Base-by-base conservation (phyloP, 2,329 filamentous ascomycete genomes). In the Penicillium italicum region DNA sequence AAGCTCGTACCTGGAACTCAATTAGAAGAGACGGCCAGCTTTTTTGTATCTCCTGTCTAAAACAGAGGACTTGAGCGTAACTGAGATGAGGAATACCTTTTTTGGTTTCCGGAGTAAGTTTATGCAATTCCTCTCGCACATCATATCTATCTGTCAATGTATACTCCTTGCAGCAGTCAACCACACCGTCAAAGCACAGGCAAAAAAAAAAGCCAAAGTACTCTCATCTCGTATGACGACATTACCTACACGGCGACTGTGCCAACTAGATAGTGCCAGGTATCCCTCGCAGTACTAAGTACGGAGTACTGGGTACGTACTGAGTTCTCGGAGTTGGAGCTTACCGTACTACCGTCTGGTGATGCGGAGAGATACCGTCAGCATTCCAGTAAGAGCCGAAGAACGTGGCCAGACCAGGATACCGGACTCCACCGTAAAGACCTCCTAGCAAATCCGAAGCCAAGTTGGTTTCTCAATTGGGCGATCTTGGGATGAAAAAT, bases 331-430 rank as follows among this genome's bases (percentile, higher is more conserved):
- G 26, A 12, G 30, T 24, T 22, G 20, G 37, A 48, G 38, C 36
- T n/a, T 22, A 41, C 26, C 22, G 42, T 48, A 22, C 30, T 24
- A 41, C 28, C 28, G 22, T 31, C 22, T 28, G 34, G 18, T 33
- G 28, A 50, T 24, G 47, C 28, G 16, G 28, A 43, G 33, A 33
- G n/a, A 37, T 34, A 34, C 18, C 30, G 44, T 36, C 51, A 50
- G 22, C 43, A 36, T 53, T 49, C 36, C 22, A 49, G 37, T 41
- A 12, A 54, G 44, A 50, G 37, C 44, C 51, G 36, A 34, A 41
- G 40, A 55, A 51, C 53, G 40, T 52, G 53, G 47, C 33, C n/a
- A 4, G 48, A 41, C 45, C 14, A 42, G 36, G 45, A 30, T 30
- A 11, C 4, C n/a, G 37, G 22, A 50, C 30, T 41, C 42, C 26